phyloP scores from a whole-genome alignment of 2,329 filamentous ascomycete genomes.

The Mycosphaerelloides madeirae region DNA sequence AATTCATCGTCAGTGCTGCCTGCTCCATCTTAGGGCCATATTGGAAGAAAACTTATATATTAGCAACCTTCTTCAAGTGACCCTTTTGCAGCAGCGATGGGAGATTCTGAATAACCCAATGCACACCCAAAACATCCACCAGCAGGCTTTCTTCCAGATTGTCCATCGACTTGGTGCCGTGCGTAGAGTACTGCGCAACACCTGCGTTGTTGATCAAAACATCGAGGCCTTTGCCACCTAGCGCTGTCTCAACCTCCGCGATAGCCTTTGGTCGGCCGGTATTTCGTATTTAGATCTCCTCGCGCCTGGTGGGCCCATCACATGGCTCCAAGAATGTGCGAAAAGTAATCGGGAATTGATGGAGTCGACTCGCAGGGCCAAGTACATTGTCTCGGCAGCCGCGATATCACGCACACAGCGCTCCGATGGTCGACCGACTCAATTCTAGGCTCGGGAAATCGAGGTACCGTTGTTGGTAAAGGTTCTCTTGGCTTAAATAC shows the following conservation, averaged over 20 bases:
- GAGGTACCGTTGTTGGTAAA: too few species aligned
- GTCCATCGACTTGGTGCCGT: slow-evolving; percentile 31
- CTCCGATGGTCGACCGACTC: too few species aligned
- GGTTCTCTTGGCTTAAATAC: too few species aligned
- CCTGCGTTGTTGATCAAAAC: slow-evolving; percentile 47
- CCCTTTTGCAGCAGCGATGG: slow-evolving; percentile 38
- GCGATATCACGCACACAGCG: too few species aligned
- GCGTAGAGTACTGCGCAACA: slow-evolving; percentile 9
- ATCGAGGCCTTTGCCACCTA: slow-evolving; percentile 38
- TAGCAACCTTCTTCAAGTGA: slow-evolving; percentile 40
- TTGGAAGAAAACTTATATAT: slow-evolving; percentile 32
- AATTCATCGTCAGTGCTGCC: too few species aligned
- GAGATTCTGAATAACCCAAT: slow-evolving; percentile 38
- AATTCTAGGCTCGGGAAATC: too few species aligned
- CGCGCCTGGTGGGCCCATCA: too few species aligned
- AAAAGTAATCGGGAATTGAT: too few species aligned
- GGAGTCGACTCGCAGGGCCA: too few species aligned
- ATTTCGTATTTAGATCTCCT: too few species aligned
- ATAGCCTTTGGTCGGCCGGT: slow-evolving; percentile 34
- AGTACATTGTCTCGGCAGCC: too few species aligned
- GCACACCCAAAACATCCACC: slow-evolving; percentile 38
- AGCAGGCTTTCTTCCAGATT: slow-evolving; percentile 24
- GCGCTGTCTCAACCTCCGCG: slow-evolving; percentile 28
- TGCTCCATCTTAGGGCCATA: background rate
- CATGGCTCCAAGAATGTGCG: too few species aligned